Base-by-base conservation (phyloP, 2,329 filamentous ascomycete genomes). In the Teratosphaeriaceae sp. region DNA sequence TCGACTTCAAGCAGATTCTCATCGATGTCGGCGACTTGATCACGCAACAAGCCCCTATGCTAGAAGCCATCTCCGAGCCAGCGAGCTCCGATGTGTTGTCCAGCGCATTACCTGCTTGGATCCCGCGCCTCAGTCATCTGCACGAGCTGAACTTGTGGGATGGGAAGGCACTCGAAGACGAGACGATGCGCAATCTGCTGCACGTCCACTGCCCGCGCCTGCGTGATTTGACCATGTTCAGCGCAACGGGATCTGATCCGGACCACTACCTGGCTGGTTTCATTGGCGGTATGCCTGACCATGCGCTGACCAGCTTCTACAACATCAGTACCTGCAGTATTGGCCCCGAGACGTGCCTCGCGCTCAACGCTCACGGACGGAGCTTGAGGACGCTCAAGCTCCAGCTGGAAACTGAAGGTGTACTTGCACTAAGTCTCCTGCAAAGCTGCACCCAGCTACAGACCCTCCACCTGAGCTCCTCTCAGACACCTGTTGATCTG, bases 241-340 rank as follows among this genome's bases (percentile, higher is more conserved):
- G 60, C 31, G 76, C 71, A 6, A 40, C 46, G 6, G 53, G 56
- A 16, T 48, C 54, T n/a, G 69, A 72, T n/a, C 70, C 73, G 5
- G 82, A 85, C 46, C 62, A 71, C 21, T 68, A 76, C 30, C 66
- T 84, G 38, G 74, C 79, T 1, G 64, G 66, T 2, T 83, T 85
- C 53, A 68, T 86, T 36, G 64, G 64, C 19, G 67, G 69, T 1
- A 67, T 86, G 38, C 69, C 64, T 15, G 68, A 72, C 2, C 73
- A 84, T 48, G 77, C 72, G 1, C 62, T 87, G 9, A 68, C 69
- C 43, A 71, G 70, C 16, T 79, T 86, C 43, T 68, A 78, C 44
- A 71, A 80, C 21, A 70, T 79, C 42, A 76, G 74, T 54, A 65
- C 69, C 30, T 77, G 77, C 49, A 64, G 69, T 2, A 68, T 84